A percentile compares a stretch with the other conserved stretches of the same genome.
Conservation (phyloP, 1,139 yeast genomes). For the Magnusiomyces clavatus region DNA sequence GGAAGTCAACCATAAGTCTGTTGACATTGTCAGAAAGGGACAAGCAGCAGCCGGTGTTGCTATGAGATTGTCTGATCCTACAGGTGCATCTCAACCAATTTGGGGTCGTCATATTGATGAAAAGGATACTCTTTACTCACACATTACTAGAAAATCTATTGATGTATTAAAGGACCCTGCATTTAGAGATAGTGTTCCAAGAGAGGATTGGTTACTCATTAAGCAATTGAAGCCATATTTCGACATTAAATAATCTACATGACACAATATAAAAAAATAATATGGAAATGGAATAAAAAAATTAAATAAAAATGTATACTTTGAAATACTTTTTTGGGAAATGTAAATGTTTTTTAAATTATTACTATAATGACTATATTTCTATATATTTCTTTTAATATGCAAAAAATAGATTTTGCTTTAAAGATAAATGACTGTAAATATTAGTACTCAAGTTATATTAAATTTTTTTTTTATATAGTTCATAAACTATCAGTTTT, state of each 20-base stretch:
- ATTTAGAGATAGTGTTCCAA: slow-evolving; percentile 84
- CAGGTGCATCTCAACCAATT: slow-evolving; percentile 85
- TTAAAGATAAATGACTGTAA: no score
- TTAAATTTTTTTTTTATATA: no score
- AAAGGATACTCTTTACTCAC: slow-evolving; percentile 78
- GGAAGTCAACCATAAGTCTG: slow-evolving; percentile 90
- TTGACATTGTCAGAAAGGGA: slow-evolving; percentile 78
- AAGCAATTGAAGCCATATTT: slow-evolving; percentile 83
- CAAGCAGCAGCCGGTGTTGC: slow-evolving; percentile 98
- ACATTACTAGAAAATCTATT: slow-evolving; percentile 79
- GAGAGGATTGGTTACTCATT: slow-evolving; percentile 91
- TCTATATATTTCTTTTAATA: background rate
- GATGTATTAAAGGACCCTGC: slow-evolving; percentile 98
- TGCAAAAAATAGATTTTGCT: no score
- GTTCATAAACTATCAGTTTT: no score
- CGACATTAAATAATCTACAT: slow-evolving; percentile 51
- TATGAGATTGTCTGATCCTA: slow-evolving; percentile 81
- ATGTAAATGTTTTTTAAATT: no score
- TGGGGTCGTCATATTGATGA: slow-evolving; percentile 99
- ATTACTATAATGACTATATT: background rate
- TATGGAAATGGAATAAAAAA: background rate
- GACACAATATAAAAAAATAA: background rate
- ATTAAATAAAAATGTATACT: background rate
- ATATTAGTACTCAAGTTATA: no score
- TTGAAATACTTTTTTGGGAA: no score